Evolutionary conservation across 225 moss, liverwort and hornwort species (phyloP), one percentile per base, ranked within the genome.

Genomic region (Marchantia polymorpha): DNA sequence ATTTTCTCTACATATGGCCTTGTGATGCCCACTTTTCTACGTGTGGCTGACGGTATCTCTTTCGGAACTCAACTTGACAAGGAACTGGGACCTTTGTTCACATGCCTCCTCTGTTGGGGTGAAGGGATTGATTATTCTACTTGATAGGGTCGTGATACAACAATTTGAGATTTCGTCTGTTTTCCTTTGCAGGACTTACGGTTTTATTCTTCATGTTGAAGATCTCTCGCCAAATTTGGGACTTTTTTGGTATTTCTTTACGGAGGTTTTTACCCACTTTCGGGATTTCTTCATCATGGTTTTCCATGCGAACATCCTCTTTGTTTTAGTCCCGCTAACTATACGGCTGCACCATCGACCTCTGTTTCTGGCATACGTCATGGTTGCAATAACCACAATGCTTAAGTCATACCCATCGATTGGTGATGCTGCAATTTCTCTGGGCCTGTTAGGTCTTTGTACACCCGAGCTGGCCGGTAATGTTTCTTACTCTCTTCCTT

Each of bases 201-300:
- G 83, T 70, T 84, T 83, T 68, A 83, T 84, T 54, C 73, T 94
- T 39, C 82, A 87, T 84, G 93, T 93, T 19, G 92, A 93, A 59
- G 97, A 99, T 83, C 90, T 99, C 51, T 85, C 94, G 46, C 97
- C 97, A 10, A 99, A 99, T 52, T 88, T 99, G 77, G 97, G 97
- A 47, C 91, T 99, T 75, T 99, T 93, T 79, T 94, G 97, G 97
- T 97, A 97, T 83, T 97, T 97, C 76, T 94, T 97, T 81, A 94
- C 96, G 23, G 94, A 97, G 83, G 93, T 97, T 48, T 97, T 94
- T 67, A 91, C 89, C 67, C 92, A 93, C 71, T 97, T 97, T 77
- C 92, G 94, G 39, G 85, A 78, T 70, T 97, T 97, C 88, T 94
- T 97, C 84, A 64, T 94, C 85, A 92, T 97, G 91, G 93, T 97